Base-by-base conservation (phyloP, 805 yeast genomes). In the Lachancea thermotolerans region DNA sequence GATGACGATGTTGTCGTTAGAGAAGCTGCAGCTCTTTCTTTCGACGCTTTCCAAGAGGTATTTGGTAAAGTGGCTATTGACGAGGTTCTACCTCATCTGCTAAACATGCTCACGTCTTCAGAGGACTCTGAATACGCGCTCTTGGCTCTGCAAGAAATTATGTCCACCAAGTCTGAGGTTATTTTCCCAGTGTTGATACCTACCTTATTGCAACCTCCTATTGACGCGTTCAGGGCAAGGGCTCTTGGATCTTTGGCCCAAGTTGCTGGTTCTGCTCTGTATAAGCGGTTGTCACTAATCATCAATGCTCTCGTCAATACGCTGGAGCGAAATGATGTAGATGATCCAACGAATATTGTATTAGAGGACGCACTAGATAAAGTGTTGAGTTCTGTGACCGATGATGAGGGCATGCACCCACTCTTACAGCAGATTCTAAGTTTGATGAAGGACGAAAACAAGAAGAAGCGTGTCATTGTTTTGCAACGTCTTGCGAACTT, bases 121-220 rank as follows among this genome's bases (percentile, higher is more conserved):
- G 77, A 74, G 15, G 70, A 68, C 35, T 79, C 90, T 0, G 86
- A 79, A 40, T 74, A 77, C 58, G 96, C 99, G 0, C 74, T 93
- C 52, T 73, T 81, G 43, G 99, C 98, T 7, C 74, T 93, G 52
- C 82, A 84, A 67, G 97, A 90, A 59, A 84, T 93, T 55, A 86
- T 91, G 95, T 78, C 93, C 10, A 81, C 89, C 2, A 87, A 86
- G 58, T 76, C 97, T 6, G 95, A 87, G 47, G 82, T 86, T 2
- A 86, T 95, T 46, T 89, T 95, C 89, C 97, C 98, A 40, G 84
- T 87, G 39, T 75, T 93, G 60, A 74, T 91, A 48, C 97, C 98
- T 37, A 78, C 95, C 0, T 73, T 93, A 59, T 72, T 91, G 59
- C 64, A 79, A 5, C 81, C 88, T 6, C 97, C 97, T 12, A 80